A percentile compares a stretch with the other conserved stretches of the same genome.
Evolutionary conservation across 345 rosid genomes (phyloP).

Genomic region (Rhizophora apiculata): DNA sequence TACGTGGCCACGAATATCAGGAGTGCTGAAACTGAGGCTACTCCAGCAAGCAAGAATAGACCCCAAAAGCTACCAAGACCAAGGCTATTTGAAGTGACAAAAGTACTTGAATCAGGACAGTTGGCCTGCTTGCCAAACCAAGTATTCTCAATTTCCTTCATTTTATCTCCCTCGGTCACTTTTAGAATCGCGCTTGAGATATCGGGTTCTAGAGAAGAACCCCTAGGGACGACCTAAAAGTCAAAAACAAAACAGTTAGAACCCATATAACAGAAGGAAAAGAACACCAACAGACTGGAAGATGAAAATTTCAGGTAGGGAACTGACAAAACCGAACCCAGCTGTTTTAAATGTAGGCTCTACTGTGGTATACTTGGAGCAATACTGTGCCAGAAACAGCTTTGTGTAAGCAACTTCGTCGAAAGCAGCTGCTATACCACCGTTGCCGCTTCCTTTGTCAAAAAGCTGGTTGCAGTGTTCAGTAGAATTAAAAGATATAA

Average conservation of each 20-base stretch:
- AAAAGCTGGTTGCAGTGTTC: constrained; percentile 26
- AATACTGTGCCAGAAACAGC: constrained; percentile 21
- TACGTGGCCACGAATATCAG: not conserved
- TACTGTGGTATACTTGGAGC: constrained; percentile 22
- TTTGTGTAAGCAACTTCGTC: constrained; percentile 31
- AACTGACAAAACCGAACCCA: constrained; percentile 44
- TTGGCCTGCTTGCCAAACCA: constrained; percentile 6
- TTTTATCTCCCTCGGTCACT: constrained; percentile 12
- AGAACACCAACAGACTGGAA: not conserved
- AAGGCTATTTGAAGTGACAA: constrained; percentile 5
- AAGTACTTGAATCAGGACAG: constrained; percentile 2
- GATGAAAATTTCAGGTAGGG: not conserved
- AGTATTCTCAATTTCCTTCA: not conserved
- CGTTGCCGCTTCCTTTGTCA: constrained; percentile 24
- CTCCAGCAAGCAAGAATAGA: constrained; percentile 16
- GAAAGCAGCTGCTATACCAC: constrained; percentile 35
- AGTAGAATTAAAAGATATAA: constrained; percentile 6
- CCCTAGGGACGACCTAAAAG: constrained; percentile 5
- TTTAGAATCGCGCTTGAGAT: constrained; percentile 17
- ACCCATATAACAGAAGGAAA: not conserved
- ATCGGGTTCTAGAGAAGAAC: constrained; percentile 14
- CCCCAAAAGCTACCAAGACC: constrained; percentile 20
- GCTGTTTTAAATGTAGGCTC: constrained; percentile 23
- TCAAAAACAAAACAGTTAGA: not conserved
- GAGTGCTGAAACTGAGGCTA: constrained; percentile 6